These are phyloP conservation scores for Capsicum baccatum DNA, from an alignment of 257 asterid genomes.

Conservation along the genomic window DNA sequence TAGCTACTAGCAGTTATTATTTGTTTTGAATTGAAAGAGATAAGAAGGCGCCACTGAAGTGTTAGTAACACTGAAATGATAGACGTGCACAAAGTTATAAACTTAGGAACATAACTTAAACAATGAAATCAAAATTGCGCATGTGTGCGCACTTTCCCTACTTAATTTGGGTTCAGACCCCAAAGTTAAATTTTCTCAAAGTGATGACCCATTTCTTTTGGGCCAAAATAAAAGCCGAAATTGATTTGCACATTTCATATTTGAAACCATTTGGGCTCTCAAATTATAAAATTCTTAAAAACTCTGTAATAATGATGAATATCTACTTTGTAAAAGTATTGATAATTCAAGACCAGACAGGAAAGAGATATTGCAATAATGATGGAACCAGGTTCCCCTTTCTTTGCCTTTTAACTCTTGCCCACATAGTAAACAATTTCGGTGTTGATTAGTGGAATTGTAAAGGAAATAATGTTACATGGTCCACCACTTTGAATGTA, in stretches of 20 bases:
- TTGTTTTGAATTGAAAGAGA: conserved; percentile 13
- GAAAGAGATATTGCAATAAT: background rate
- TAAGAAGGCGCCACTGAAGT: conserved; percentile 1
- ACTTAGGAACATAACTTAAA: no score
- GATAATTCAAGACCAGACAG: background rate
- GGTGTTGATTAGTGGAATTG: background rate
- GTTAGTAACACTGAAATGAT: no score
- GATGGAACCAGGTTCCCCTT: background rate
- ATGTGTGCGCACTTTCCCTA: no score
- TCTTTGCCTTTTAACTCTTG: background rate
- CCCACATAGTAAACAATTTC: background rate
- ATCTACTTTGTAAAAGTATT: background rate
- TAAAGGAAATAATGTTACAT: background rate
- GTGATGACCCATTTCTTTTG: background rate
- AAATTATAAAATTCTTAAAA: background rate
- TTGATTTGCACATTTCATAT: background rate
- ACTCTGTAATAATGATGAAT: background rate
- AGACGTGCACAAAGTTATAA: no score
- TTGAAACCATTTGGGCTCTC: background rate
- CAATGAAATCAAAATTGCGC: no score
- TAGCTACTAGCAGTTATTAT: background rate
- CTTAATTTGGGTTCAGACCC: no score
- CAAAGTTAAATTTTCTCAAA: background rate
- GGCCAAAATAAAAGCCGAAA: background rate
- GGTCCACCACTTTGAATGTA: background rate